Conservation (phyloP, 2,329 filamentous ascomycete species). For the Pseudogymnoascus sp. region DNA sequence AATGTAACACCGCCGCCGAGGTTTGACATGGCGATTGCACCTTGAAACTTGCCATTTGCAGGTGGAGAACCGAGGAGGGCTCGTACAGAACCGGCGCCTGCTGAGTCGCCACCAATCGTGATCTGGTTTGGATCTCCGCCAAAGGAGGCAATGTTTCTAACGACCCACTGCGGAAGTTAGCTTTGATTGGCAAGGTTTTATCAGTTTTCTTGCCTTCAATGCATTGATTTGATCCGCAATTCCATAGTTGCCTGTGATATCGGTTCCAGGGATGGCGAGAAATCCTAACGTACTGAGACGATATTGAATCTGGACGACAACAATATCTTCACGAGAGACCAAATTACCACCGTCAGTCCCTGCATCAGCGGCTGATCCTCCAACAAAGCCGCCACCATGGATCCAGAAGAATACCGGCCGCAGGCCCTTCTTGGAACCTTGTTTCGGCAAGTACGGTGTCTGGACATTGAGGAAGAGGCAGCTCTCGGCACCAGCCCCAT, state of each 20-base stretch:
- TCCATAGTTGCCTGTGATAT: slow-evolving; percentile 45
- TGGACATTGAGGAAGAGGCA: slow-evolving; percentile 31
- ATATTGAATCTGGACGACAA: slow-evolving; percentile 26
- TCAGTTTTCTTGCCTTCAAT: slow-evolving; percentile 29
- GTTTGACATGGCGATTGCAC: slow-evolving; percentile 43
- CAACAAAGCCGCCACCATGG: slow-evolving; percentile 30
- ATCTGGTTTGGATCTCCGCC: slow-evolving; percentile 41
- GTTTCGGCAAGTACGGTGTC: slow-evolving; percentile 29
- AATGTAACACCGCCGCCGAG: slow-evolving; percentile 44
- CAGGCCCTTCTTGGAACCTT: slow-evolving; percentile 17
- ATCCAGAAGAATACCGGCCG: slow-evolving; percentile 31
- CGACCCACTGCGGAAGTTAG: slow-evolving; percentile 36
- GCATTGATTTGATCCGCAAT: slow-evolving; percentile 45
- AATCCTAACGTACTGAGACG: slow-evolving; percentile 25
- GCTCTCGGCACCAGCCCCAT: slow-evolving; percentile 29
- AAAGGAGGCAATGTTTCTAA: slow-evolving; percentile 38
- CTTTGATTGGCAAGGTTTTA: neutral
- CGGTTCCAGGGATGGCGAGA: slow-evolving; percentile 43
- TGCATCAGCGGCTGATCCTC: slow-evolving; percentile 21
- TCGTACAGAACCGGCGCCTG: slow-evolving; percentile 43
- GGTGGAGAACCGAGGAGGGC: slow-evolving; percentile 41
- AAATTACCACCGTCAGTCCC: slow-evolving; percentile 25
- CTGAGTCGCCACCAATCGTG: slow-evolving; percentile 44
- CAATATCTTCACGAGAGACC: slow-evolving; percentile 25
- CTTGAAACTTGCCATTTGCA: slow-evolving; percentile 40